Evolutionary conservation across 176 grass and related monocot genomes (phyloP), one percentile per base, ranked within the genome.

Genomic region (Melocanna baccifera): DNA sequence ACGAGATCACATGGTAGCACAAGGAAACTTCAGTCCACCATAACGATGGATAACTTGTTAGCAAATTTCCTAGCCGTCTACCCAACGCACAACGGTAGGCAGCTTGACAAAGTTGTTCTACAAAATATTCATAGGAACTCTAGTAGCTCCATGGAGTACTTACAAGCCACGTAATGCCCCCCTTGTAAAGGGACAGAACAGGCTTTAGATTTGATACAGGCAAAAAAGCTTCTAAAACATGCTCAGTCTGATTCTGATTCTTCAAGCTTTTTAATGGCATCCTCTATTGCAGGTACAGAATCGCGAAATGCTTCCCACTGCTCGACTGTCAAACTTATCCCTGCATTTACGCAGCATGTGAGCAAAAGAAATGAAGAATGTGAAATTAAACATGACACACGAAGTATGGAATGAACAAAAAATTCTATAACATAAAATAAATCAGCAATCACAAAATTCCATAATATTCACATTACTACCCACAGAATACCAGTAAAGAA

Each of bases 221-320:
- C 59, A 59, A 73, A 85, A 50, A 25, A 50, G 41, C 67, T 75
- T 47, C 12, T 45, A 40, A 67, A 79, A 79, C 22, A 83, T 69
- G 53, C 41, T 90, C 68, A 92, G 48, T 92, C 89, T 28, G 67
- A 91, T 25, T 92, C 89, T 28, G 67, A 91, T 25, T 82, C 96
- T 89, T 83, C 87, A 30, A 98, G 58, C 71, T 89, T 86, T 79
- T 85, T 90, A 51, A 98, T 92, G 50, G 96, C 96, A 67, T 93
- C 87, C 46, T 92, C 91, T 86, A 98, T 87, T n/a, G 85, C 82
- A 20, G 96, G 93, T 29, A 90, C 81, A 39, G 86, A 78, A 50
- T 95, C 80, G 16, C 73, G 69, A 63, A 98, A 95, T 42, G 85
- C 87, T 86, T 92, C 91, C 96, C 93, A 98, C 84, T 98, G 96